A percentile compares a stretch with the other conserved stretches of the same genome.
These are phyloP conservation scores for Metschnikowia continentalis DNA, from an alignment of 805 yeast species.

Conservation along the genomic window DNA sequence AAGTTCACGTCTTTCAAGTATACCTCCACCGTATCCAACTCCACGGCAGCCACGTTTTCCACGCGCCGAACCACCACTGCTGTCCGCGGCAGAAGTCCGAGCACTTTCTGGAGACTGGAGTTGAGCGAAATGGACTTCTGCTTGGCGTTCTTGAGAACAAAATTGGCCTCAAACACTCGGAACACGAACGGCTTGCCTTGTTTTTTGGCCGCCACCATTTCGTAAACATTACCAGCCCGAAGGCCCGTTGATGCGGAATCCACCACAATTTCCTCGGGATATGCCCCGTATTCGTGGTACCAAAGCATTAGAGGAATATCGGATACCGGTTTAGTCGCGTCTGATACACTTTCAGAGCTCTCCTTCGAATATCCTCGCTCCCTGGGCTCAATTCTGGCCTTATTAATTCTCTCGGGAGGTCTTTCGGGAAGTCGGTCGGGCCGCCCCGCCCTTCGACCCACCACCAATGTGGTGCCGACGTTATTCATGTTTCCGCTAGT, in stretches of 20 bases:
- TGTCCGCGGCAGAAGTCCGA: slow-evolving; percentile 67
- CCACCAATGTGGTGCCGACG: slow-evolving; percentile 17
- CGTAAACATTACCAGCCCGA: slow-evolving; percentile 72
- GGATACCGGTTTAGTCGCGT: not conserved
- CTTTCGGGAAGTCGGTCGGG: not conserved
- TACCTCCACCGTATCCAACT: slow-evolving; percentile 78
- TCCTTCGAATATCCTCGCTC: slow-evolving; percentile 1
- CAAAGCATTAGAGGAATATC: slow-evolving; percentile 24
- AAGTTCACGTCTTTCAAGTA: slow-evolving; percentile 75
- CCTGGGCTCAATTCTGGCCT: not conserved
- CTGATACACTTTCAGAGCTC: not conserved
- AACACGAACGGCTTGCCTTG: slow-evolving; percentile 10
- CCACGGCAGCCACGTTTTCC: slow-evolving; percentile 45
- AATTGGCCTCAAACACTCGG: slow-evolving; percentile 8
- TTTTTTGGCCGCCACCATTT: slow-evolving; percentile 22
- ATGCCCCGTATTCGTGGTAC: slow-evolving; percentile 67
- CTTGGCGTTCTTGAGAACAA: slow-evolving; percentile 13
- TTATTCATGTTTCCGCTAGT: slow-evolving; percentile 16
- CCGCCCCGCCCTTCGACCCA: slow-evolving; percentile 9
- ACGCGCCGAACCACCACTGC: slow-evolving; percentile 52
- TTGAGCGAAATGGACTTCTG: slow-evolving; percentile 47
- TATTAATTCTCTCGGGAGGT: not conserved
- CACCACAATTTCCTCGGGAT: slow-evolving; percentile 55
- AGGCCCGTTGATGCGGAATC: slow-evolving; percentile 62
- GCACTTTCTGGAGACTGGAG: slow-evolving; percentile 52